Evolutionary conservation across 257 asterid species (phyloP).

Genomic region (Ilex aquifolium): DNA sequence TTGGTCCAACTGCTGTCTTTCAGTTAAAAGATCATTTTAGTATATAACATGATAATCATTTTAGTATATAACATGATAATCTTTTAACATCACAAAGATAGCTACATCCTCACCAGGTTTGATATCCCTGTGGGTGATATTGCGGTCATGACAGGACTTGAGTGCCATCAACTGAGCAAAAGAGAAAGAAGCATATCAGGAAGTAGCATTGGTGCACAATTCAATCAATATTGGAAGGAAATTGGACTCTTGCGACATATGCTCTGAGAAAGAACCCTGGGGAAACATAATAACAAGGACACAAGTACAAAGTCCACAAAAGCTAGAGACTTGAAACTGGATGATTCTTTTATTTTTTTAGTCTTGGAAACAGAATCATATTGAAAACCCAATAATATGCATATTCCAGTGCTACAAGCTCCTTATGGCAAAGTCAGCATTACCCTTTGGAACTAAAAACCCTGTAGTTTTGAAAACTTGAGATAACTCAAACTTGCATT

Average conservation of each 20-base stretch:
- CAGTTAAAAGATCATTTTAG: background rate
- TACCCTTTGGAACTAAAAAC: too few relatives aligned
- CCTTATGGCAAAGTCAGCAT: too few relatives aligned
- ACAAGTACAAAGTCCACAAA: background rate
- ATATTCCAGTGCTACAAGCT: too few relatives aligned
- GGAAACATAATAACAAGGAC: background rate
- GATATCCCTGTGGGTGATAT: conserved; percentile 93
- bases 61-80: background rate
- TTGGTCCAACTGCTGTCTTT: background rate
- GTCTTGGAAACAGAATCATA: background rate
- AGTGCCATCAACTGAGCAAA: conserved; percentile 75
- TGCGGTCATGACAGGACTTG: conserved; percentile 89
- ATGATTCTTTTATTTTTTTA: too few relatives aligned
- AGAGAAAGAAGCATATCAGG: conserved; percentile 16
- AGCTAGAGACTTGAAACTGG: too few relatives aligned
- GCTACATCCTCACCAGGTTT: conserved; percentile 73
- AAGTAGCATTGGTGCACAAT: conserved; percentile 11
- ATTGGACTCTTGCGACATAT: background rate
- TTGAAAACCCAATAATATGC: too few relatives aligned
- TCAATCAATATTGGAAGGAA: background rate
- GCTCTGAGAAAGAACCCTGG: background rate
- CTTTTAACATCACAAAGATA: background rate
- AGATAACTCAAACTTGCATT: too few relatives aligned
- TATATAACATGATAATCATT: background rate
- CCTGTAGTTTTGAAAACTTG: too few relatives aligned